A percentile compares a stretch with the other conserved stretches of the same genome.
phyloP scores from a whole-genome alignment of 257 asterid species.

The Solanum acaule region DNA sequence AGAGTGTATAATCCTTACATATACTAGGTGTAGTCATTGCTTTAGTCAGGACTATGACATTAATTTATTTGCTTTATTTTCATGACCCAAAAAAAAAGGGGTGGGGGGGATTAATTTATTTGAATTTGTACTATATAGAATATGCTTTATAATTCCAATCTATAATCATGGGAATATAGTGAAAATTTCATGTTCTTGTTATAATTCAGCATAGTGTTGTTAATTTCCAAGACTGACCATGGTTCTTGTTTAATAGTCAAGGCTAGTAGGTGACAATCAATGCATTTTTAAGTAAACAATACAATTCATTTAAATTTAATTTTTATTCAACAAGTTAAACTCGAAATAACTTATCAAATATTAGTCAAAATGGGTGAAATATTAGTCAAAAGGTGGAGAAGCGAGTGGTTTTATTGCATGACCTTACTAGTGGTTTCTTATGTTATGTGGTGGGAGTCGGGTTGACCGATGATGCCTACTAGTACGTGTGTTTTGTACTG shows the following conservation, averaged over 20 bases:
- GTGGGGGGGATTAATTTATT: background rate
- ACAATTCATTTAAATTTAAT: background rate
- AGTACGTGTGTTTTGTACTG: no score
- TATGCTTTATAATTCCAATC: constrained; percentile 1
- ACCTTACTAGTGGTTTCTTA: no score
- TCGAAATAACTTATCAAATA: background rate
- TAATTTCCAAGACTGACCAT: background rate
- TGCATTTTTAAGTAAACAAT: background rate
- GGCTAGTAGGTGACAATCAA: background rate
- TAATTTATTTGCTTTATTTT: background rate
- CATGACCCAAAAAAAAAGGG: background rate
- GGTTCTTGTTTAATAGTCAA: background rate
- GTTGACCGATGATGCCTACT: no score
- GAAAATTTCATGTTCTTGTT: background rate
- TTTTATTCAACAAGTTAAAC: background rate
- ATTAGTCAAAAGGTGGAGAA: no score
- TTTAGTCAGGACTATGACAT: background rate
- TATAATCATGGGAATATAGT: background rate
- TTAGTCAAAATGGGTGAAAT: background rate
- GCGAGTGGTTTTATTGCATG: no score
- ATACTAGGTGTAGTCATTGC: constrained; percentile 12
- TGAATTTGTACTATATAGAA: background rate
- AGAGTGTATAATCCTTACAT: background rate
- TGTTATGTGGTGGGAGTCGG: no score
- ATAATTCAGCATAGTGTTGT: background rate